Percentiles rank a stretch among this genome's conserved stretches.
Evolutionary conservation across 2,329 filamentous ascomycete species (phyloP).

Genomic region (Xylaria sp.): DNA sequence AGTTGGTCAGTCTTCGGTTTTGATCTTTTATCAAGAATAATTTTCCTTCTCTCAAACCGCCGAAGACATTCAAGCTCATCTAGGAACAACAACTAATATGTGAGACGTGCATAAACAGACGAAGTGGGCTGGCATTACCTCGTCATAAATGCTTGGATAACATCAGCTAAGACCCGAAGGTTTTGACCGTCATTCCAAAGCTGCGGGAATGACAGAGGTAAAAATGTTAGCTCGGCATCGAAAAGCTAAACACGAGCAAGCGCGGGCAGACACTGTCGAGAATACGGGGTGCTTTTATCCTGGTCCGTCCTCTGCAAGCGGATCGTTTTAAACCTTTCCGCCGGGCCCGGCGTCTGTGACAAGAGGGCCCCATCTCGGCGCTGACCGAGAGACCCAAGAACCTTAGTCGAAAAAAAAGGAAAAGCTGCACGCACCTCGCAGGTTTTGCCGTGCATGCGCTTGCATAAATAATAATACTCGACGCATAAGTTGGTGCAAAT

Average conservation of each 20-base stretch:
- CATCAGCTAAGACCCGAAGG: not conserved
- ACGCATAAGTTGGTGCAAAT: not conserved
- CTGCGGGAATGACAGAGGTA: not conserved
- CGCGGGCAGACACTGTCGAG: no score
- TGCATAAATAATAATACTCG: no score
- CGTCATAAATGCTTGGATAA: not conserved
- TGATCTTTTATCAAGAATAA: not conserved
- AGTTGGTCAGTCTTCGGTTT: not conserved
- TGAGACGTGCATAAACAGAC: slow-evolving; percentile 15
- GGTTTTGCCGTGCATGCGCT: not conserved
- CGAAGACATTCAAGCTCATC: not conserved
- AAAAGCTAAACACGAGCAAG: not conserved
- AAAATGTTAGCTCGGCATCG: not conserved
- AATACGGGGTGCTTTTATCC: not conserved
- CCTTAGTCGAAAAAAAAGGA: not conserved
- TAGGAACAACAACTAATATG: not conserved
- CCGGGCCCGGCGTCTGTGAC: slow-evolving; percentile 15
- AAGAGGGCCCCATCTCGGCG: slow-evolving; percentile 13
- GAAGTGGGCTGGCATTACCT: slow-evolving; percentile 5
- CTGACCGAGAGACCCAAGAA: slow-evolving; percentile 13
- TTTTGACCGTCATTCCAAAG: not conserved
- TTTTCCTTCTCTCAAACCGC: not conserved
- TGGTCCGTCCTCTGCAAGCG: not conserved
- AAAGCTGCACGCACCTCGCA: slow-evolving; percentile 1
- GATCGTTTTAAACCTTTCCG: not conserved